A percentile compares a stretch with the other conserved stretches of the same genome.
Conservation (phyloP, 2,329 filamentous ascomycete species). For the Epicoccum nigrum region DNA sequence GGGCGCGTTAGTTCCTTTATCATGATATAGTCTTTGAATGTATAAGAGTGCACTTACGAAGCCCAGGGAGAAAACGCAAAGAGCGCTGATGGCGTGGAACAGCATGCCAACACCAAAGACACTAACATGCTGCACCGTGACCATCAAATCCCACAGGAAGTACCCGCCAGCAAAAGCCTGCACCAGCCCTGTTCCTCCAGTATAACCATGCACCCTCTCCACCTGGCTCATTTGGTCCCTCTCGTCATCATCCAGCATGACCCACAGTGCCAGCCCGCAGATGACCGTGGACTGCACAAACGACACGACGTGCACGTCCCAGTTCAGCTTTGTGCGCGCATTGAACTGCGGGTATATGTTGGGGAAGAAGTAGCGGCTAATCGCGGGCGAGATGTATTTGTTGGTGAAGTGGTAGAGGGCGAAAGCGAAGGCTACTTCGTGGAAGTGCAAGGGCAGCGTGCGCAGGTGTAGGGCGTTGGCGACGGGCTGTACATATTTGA, state of each 20-base stretch:
- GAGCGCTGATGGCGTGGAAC: slow-evolving; percentile 75
- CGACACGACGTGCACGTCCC: slow-evolving; percentile 87
- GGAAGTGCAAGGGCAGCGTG: slow-evolving; percentile 75
- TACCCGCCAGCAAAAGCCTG: slow-evolving; percentile 80
- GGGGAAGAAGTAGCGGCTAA: slow-evolving; percentile 69
- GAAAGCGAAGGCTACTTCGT: slow-evolving; percentile 73
- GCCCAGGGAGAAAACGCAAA: slow-evolving; percentile 76
- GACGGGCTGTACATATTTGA: slow-evolving; percentile 65
- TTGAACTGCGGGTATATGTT: slow-evolving; percentile 67
- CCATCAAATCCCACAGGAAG: slow-evolving; percentile 80
- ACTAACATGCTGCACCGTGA: slow-evolving; percentile 70
- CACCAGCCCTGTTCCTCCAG: slow-evolving; percentile 71
- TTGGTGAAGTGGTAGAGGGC: slow-evolving; percentile 72
- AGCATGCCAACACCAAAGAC: slow-evolving; percentile 79
- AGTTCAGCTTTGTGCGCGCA: slow-evolving; percentile 72
- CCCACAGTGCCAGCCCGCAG: slow-evolving; percentile 74
- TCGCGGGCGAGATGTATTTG: slow-evolving; percentile 67
- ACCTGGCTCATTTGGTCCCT: slow-evolving; percentile 69
- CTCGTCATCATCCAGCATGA: slow-evolving; percentile 71
- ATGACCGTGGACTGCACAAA: slow-evolving; percentile 77
- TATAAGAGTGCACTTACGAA: slow-evolving; percentile 65
- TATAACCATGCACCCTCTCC: slow-evolving; percentile 79
- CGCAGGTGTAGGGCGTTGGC: slow-evolving; percentile 67
- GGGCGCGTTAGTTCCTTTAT: background rate
- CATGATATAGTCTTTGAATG: too few species aligned